Evolutionary conservation across 441 rosid species (phyloP).

Genomic region (Melastoma candidum): DNA sequence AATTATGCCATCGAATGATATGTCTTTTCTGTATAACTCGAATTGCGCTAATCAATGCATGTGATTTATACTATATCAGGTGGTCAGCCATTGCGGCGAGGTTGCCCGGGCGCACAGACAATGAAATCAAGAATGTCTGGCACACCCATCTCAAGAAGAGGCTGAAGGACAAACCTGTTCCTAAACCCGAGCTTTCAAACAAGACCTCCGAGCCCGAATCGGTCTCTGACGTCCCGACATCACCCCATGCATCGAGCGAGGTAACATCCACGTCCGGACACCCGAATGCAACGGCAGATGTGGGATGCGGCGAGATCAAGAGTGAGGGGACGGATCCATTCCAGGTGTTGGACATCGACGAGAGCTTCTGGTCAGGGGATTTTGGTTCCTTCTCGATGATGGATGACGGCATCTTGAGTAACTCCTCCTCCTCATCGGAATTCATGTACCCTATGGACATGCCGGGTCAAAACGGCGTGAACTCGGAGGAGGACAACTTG

Average conservation of each 20-base stretch:
- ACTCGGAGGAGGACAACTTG: slow-evolving; percentile 26
- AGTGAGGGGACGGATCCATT: slow-evolving; percentile 14
- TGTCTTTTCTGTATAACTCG: not conserved
- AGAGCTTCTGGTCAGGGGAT: slow-evolving; percentile 55
- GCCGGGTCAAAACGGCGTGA: slow-evolving; percentile 19
- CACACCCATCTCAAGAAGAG: slow-evolving; percentile 87
- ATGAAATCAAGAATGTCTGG: slow-evolving; percentile 93
- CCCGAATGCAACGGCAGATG: slow-evolving; percentile 21
- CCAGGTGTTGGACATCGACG: slow-evolving; percentile 46
- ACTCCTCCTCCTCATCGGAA: slow-evolving; percentile 8
- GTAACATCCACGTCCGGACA: slow-evolving; percentile 29
- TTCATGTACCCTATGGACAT: slow-evolving; percentile 9
- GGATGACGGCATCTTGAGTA: slow-evolving; percentile 10
- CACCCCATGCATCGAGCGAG: slow-evolving; percentile 45
- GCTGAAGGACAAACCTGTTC: slow-evolving; percentile 16
- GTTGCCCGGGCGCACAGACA: slow-evolving; percentile 81
- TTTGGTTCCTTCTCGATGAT: slow-evolving; percentile 7
- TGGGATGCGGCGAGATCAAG: slow-evolving; percentile 12
- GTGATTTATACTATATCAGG: slow-evolving; percentile 22
- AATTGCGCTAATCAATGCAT: not conserved
- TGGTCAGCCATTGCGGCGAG: slow-evolving; percentile 88
- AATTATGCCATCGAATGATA: not conserved
- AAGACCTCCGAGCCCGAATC: not conserved
- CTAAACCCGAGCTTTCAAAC: slow-evolving; percentile 15
- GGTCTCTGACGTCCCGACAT: slow-evolving; percentile 17